phyloP scores from a whole-genome alignment of 345 rosid genomes.

The Eutrema japonicum region DNA sequence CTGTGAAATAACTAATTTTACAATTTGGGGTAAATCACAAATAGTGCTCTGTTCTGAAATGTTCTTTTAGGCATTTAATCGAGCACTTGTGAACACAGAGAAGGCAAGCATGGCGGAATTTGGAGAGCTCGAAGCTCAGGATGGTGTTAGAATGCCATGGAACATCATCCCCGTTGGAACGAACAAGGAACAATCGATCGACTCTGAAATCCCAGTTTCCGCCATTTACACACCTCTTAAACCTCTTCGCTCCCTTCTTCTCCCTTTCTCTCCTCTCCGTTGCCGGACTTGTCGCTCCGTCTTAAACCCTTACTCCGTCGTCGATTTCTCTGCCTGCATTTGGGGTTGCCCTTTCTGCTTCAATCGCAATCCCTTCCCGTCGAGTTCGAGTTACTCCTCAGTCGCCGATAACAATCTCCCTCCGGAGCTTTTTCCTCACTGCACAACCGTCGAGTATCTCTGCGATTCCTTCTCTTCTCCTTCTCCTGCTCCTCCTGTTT shows the following conservation, averaged over 20 bases:
- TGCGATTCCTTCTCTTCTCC: conserved; percentile 48
- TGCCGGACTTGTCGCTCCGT: conserved; percentile 90
- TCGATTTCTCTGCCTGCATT: conserved; percentile 77
- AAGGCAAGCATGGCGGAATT: conserved; percentile 60
- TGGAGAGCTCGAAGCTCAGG: conserved; percentile 70
- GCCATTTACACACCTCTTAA: conserved; percentile 84
- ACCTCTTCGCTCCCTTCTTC: conserved; percentile 56
- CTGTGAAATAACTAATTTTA: background rate
- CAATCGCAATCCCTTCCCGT: conserved; percentile 85
- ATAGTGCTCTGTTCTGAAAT: background rate
- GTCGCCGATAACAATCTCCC: conserved; percentile 83
- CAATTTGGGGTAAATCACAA: background rate
- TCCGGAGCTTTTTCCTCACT: conserved; percentile 88
- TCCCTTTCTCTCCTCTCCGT: conserved; percentile 88
- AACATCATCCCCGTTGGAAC: conserved; percentile 76
- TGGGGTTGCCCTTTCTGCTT: conserved; percentile 98
- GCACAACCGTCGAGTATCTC: conserved; percentile 83
- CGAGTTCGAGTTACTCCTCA: conserved; percentile 65
- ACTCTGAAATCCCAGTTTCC: conserved; percentile 81
- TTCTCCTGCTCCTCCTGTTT: conserved; percentile 56
- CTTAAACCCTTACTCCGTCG: conserved; percentile 78
- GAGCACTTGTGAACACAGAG: too few relatives aligned
- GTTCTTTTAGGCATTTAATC: conserved; percentile 9
- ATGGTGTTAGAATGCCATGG: conserved; percentile 86
- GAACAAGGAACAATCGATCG: conserved; percentile 60